A percentile compares a stretch with the other conserved stretches of the same genome.
Conservation (phyloP, 805 yeast species). For the Grigorovia transvaalensis region DNA sequence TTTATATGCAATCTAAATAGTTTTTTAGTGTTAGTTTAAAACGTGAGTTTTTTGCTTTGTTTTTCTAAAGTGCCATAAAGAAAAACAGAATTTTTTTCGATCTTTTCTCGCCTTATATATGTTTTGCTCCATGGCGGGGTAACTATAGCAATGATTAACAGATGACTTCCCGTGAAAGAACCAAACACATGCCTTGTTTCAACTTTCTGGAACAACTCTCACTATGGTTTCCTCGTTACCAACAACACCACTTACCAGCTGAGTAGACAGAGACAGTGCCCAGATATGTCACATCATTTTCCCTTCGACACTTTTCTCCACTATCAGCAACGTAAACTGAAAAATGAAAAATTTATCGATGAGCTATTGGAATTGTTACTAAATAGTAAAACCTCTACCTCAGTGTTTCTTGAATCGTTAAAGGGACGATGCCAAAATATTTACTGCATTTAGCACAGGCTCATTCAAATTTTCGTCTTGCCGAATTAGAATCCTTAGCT, state of each 20-base stretch:
- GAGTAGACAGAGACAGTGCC: no score
- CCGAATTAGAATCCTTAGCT: constrained; percentile 82
- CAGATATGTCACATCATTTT: no score
- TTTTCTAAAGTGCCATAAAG: background rate
- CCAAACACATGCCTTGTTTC: no score
- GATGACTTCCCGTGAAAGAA: no score
- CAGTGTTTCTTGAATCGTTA: no score
- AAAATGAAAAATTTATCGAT: background rate
- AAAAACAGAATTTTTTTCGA: background rate
- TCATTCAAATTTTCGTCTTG: constrained; percentile 64
- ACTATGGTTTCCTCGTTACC: background rate
- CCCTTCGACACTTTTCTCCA: background rate
- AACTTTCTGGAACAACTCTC: background rate
- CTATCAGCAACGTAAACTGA: background rate
- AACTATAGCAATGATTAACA: background rate
- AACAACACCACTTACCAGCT: no score
- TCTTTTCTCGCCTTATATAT: no score
- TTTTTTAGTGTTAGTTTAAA: background rate
- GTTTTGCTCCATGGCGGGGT: background rate
- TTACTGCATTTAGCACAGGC: constrained; percentile 79
- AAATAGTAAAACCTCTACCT: no score
- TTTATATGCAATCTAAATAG: background rate
- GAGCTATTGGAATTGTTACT: background rate
- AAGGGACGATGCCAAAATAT: constrained; percentile 32
- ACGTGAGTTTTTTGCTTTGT: background rate